phyloP scores from a whole-genome alignment of 208 protist species.

The Blechomonas ayalai region DNA sequence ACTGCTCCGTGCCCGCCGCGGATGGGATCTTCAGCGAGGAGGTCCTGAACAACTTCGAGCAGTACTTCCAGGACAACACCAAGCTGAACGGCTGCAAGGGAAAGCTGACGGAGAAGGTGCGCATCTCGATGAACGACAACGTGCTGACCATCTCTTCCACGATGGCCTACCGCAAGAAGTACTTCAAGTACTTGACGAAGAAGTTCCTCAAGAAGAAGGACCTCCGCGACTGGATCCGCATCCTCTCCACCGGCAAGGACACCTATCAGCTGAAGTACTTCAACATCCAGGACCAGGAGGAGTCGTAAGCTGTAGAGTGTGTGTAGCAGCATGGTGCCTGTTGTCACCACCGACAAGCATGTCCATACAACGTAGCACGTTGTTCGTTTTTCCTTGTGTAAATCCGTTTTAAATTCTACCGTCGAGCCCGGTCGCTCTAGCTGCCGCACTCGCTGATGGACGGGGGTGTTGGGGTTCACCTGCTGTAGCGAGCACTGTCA shows the following conservation, averaged over 20 bases:
- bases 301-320: conserved; percentile 59
- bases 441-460: too few relatives aligned
- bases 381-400: neutral
- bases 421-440: too few relatives aligned
- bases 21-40: conserved; percentile 48
- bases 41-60: conserved; percentile 87
- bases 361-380: too few relatives aligned
- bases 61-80: conserved; percentile 95
- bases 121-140: conserved; percentile 79
- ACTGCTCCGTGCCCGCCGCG: conserved; percentile 8
- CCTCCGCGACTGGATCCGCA: conserved; percentile 96
- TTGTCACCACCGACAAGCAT: too few relatives aligned
- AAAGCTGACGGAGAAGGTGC: conserved; percentile 94
- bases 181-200: conserved; percentile 99
- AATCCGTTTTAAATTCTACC: too few relatives aligned
- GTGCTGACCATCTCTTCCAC: conserved; percentile 87
- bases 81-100: conserved; percentile 98
- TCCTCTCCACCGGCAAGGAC: conserved; percentile 93
- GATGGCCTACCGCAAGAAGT: conserved; percentile 97
- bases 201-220: conserved; percentile 99
- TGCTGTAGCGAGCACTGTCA: too few relatives aligned
- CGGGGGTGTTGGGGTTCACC: too few relatives aligned
- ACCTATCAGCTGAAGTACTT: conserved; percentile 98
- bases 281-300: conserved; percentile 95
- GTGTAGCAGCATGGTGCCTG: neutral